Evolutionary conservation across 768 basidiomycete genomes (phyloP).

Genomic region (Podaxis sp.): DNA sequence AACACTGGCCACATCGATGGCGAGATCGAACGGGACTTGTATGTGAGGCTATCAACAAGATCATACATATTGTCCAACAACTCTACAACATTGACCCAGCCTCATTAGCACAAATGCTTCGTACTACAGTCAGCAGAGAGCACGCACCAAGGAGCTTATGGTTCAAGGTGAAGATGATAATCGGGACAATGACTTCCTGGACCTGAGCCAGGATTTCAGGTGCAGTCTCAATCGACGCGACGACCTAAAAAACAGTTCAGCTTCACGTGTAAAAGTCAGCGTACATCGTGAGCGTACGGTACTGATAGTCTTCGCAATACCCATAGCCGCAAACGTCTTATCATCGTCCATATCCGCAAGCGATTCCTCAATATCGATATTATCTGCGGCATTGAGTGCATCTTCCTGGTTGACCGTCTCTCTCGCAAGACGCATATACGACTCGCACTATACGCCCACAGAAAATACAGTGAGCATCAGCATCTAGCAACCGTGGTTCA

Average conservation of each 20-base stretch:
- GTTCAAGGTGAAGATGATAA: constrained; percentile 75
- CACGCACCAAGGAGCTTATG: constrained; percentile 70
- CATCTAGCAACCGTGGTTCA: background rate
- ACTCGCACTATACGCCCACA: constrained; percentile 57
- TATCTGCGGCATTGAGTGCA: constrained; percentile 35
- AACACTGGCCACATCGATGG: constrained; percentile 88
- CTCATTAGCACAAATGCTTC: background rate
- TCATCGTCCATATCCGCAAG: constrained; percentile 69
- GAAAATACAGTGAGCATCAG: background rate
- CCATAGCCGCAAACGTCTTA: constrained; percentile 87
- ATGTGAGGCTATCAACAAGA: constrained; percentile 81
- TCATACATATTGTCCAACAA: constrained; percentile 88
- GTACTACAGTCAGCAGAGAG: background rate
- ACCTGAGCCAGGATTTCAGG: constrained; percentile 76
- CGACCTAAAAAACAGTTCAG: constrained; percentile 47
- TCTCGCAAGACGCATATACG: constrained; percentile 75
- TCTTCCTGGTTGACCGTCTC: constrained; percentile 64
- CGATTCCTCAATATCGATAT: constrained; percentile 55
- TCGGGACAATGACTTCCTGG: constrained; percentile 79
- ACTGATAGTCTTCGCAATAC: constrained; percentile 80
- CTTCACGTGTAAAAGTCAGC: background rate
- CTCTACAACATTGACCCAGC: constrained; percentile 42
- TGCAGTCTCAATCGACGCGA: constrained; percentile 70
- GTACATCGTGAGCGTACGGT: constrained; percentile 47
- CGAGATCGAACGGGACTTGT: constrained; percentile 73